Conservation (phyloP, 495 filamentous ascomycete genomes). For the Aspergillus homomorphus region DNA sequence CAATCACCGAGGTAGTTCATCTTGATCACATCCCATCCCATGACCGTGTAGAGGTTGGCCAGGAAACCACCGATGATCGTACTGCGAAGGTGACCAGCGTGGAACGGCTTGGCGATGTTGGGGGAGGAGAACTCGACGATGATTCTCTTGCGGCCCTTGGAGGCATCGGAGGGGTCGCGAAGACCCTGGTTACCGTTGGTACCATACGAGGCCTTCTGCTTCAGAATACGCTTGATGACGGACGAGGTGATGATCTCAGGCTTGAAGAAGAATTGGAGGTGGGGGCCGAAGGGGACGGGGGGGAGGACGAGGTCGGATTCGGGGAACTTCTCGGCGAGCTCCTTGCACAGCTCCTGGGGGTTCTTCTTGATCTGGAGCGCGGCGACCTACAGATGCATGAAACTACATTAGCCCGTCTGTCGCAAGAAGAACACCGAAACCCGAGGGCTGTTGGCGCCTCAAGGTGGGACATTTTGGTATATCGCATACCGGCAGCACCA, state of each 20-base stretch:
- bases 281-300: constrained; percentile 59
- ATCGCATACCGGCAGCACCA: constrained; percentile 64
- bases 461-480: background rate
- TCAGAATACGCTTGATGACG: constrained; percentile 62
- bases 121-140: constrained; percentile 73
- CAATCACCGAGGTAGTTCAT: constrained; percentile 79
- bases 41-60: constrained; percentile 63
- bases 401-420: constrained; percentile 1
- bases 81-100: constrained; percentile 68
- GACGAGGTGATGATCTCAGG: constrained; percentile 53
- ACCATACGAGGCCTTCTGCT: constrained; percentile 61
- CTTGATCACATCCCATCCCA: constrained; percentile 67
- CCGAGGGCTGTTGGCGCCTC: background rate
- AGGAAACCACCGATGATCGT: constrained; percentile 75
- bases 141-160: constrained; percentile 66
- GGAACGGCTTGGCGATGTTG: constrained; percentile 75
- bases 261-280: constrained; percentile 81
- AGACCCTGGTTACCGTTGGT: constrained; percentile 63
- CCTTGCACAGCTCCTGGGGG: constrained; percentile 64
- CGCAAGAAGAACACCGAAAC: background rate
- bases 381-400: constrained; percentile 47
- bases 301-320: constrained; percentile 71
- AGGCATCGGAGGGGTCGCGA: constrained; percentile 64
- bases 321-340: constrained; percentile 76
- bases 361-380: constrained; percentile 76